Conservation (phyloP, 768 basidiomycete genomes). For the Tulasnella sp. region DNA sequence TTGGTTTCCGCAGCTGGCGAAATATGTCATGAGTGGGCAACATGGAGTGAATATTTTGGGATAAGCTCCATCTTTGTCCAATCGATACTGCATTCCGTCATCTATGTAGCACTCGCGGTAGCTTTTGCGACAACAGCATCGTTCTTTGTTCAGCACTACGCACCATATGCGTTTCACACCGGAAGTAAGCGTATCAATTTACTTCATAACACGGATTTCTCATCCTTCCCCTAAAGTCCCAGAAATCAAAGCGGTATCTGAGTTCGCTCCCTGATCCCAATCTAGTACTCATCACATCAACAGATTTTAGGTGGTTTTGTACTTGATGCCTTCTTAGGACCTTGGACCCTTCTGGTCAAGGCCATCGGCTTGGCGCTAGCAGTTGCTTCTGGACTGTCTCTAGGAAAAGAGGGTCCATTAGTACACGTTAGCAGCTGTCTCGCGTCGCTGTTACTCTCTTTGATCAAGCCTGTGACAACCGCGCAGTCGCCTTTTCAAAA, state of each 20-base stretch:
- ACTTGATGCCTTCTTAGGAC: constrained; percentile 72
- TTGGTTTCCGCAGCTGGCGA: constrained; percentile 41
- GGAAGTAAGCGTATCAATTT: constrained; percentile 45
- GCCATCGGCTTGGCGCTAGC: constrained; percentile 68
- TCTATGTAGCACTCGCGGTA: constrained; percentile 54
- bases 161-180: constrained; percentile 67
- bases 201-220: constrained; percentile 2
- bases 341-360: constrained; percentile 79
- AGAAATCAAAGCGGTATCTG: constrained; percentile 60
- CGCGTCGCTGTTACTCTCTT: constrained; percentile 40
- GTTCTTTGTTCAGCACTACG: constrained; percentile 48
- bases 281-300: not conserved
- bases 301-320: constrained; percentile 77
- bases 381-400: constrained; percentile 71
- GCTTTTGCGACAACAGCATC: constrained; percentile 55
- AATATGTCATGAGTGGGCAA: constrained; percentile 50
- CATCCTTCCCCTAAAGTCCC: constrained; percentile 39
- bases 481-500: not conserved
- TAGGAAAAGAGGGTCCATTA: constrained; percentile 81
- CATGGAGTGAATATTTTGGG: constrained; percentile 49
- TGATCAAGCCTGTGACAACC: not conserved
- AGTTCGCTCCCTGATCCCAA: not conserved
- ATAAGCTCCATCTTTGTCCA: constrained; percentile 44
- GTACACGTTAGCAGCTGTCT: constrained; percentile 79
- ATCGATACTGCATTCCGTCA: constrained; percentile 49